Conservation (phyloP, 345 rosid genomes). For the Aethionema arabicum region DNA sequence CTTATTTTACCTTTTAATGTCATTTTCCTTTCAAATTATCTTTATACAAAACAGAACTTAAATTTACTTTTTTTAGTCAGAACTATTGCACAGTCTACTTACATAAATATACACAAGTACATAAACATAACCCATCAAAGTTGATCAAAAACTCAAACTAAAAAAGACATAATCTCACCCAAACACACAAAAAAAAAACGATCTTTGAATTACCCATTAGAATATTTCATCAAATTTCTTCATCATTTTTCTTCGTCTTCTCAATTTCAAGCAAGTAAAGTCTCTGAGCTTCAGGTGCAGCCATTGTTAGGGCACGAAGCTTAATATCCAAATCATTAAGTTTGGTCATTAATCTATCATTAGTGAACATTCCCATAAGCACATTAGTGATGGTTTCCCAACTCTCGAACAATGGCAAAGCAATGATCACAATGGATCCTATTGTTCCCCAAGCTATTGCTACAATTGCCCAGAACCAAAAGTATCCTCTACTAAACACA, state of each 20-base stretch:
- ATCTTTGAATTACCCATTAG: background rate
- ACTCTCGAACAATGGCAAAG: constrained; percentile 69
- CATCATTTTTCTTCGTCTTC: constrained; percentile 41
- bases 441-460: constrained; percentile 87
- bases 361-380: constrained; percentile 72
- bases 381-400: constrained; percentile 68
- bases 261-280: constrained; percentile 57
- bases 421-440: constrained; percentile 67
- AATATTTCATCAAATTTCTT: constrained; percentile 21
- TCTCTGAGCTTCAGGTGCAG: constrained; percentile 73
- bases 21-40: too few relatives aligned
- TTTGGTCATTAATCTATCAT: constrained; percentile 61
- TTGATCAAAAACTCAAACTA: background rate
- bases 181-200: background rate
- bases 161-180: background rate
- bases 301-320: constrained; percentile 49
- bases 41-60: too few relatives aligned
- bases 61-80: too few relatives aligned
- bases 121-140: constrained; percentile 2
- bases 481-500: constrained; percentile 64
- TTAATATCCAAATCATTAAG: constrained; percentile 58
- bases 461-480: constrained; percentile 84
- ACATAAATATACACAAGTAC: too few relatives aligned
- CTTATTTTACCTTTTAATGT: too few relatives aligned
- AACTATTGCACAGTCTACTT: too few relatives aligned